A percentile compares a stretch with the other conserved stretches of the same genome.
phyloP scores from a whole-genome alignment of 306 rosid species.

The Ormosia semicastrata region DNA sequence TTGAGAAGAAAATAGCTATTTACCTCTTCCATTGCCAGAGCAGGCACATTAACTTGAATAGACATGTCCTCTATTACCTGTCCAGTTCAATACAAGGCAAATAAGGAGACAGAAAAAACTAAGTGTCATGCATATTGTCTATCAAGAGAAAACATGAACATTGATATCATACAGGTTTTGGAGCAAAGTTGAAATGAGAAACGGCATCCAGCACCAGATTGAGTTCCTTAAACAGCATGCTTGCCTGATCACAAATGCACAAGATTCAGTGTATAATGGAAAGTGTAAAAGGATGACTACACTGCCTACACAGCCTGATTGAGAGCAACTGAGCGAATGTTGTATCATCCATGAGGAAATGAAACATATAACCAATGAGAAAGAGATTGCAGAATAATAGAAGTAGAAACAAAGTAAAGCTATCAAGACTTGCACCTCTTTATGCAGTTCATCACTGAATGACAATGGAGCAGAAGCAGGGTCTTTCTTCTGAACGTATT shows the following conservation, averaged over 20 bases:
- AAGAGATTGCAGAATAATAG: constrained; percentile 1
- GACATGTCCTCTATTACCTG: constrained; percentile 94
- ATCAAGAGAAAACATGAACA: not conserved
- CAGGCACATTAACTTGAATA: constrained; percentile 79
- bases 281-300: not conserved
- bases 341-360: constrained; percentile 9
- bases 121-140: not conserved
- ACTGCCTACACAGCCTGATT: not conserved
- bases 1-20: constrained; percentile 16
- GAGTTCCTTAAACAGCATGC: constrained; percentile 69
- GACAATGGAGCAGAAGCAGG: constrained; percentile 59
- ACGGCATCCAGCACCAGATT: constrained; percentile 89
- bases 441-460: constrained; percentile 68
- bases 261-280: constrained; percentile 26
- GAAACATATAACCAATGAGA: not conserved
- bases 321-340: not conserved
- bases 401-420: constrained; percentile 8
- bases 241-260: constrained; percentile 61
- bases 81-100: constrained; percentile 28
- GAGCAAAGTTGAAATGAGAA: constrained; percentile 88
- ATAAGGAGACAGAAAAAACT: not conserved
- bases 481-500: constrained; percentile 69
- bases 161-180: constrained; percentile 82
- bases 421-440: constrained; percentile 56
- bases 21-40: constrained; percentile 99